A percentile compares a stretch with the other conserved stretches of the same genome.
Conservation (phyloP, 2,329 filamentous ascomycete genomes). For the Cordyceps farinosa region DNA sequence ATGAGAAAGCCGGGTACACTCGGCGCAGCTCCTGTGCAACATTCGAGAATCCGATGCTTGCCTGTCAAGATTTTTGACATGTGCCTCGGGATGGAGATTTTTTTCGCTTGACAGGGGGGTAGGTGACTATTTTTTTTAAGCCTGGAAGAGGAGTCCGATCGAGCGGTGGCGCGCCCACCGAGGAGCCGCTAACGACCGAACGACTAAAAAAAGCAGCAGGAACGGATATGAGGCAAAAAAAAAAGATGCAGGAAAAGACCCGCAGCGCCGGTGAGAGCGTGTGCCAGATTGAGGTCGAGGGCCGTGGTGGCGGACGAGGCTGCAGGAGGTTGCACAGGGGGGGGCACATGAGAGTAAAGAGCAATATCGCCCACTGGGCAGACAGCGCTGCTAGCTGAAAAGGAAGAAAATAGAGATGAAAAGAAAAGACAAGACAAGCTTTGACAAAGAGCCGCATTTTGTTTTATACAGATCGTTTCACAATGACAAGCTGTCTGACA, state of each 20-base stretch:
- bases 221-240: neutral
- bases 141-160: neutral
- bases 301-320: neutral
- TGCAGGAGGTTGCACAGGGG: neutral
- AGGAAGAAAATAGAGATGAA: too few relatives aligned
- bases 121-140: neutral
- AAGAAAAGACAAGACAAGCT: neutral
- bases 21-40: neutral
- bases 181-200: neutral
- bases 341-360: neutral
- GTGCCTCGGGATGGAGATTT: slow-evolving; percentile 1
- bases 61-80: neutral
- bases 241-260: neutral
- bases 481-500: neutral
- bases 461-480: neutral
- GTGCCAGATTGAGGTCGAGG: neutral
- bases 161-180: neutral
- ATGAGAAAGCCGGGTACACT: neutral
- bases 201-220: neutral
- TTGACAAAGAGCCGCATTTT: neutral
- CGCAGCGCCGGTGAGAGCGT: neutral
- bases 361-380: neutral
- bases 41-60: neutral
- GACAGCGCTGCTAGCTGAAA: too few relatives aligned
- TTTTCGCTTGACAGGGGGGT: neutral